Evolutionary conservation across 2,329 filamentous ascomycete species (phyloP).

Genomic region (Fusarium poae): DNA sequence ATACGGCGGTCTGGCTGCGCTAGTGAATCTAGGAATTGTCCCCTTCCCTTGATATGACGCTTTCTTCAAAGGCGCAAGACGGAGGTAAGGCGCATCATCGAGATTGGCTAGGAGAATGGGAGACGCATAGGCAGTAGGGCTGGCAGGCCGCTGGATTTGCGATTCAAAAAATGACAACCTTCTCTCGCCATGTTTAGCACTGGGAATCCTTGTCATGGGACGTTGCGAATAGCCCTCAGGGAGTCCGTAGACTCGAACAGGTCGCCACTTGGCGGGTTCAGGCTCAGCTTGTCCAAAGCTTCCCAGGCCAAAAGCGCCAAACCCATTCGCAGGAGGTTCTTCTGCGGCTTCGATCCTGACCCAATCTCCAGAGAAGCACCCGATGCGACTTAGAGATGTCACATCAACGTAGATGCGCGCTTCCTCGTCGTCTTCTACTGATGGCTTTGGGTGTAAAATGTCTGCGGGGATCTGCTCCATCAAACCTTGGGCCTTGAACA

Average conservation of each 20-base stretch:
- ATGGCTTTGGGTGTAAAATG: conserved; percentile 85
- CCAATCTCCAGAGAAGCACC: conserved; percentile 98
- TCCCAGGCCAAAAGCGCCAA: conserved; percentile 75
- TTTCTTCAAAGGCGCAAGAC: conserved; percentile 77
- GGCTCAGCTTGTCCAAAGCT: conserved; percentile 68
- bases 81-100: conserved; percentile 81
- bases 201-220: conserved; percentile 71
- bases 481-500: conserved; percentile 87
- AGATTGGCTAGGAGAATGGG: conserved; percentile 90
- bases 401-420: conserved; percentile 92
- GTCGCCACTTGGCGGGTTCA: conserved; percentile 78
- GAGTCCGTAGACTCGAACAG: conserved; percentile 88
- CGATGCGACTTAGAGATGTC: conserved; percentile 85
- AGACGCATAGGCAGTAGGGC: conserved; percentile 79
- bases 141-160: conserved; percentile 71
- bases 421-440: conserved; percentile 83
- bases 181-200: conserved; percentile 65
- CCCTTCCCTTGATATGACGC: conserved; percentile 63
- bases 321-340: conserved; percentile 77
- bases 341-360: conserved; percentile 83
- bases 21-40: conserved; percentile 68
- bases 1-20: conserved; percentile 68
- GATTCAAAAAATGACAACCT: conserved; percentile 75
- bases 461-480: conserved; percentile 79
- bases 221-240: conserved; percentile 79